These are phyloP conservation scores for Oenanthe sinensis DNA, from an alignment of 129 eudicot species.

Conservation along the genomic window DNA sequence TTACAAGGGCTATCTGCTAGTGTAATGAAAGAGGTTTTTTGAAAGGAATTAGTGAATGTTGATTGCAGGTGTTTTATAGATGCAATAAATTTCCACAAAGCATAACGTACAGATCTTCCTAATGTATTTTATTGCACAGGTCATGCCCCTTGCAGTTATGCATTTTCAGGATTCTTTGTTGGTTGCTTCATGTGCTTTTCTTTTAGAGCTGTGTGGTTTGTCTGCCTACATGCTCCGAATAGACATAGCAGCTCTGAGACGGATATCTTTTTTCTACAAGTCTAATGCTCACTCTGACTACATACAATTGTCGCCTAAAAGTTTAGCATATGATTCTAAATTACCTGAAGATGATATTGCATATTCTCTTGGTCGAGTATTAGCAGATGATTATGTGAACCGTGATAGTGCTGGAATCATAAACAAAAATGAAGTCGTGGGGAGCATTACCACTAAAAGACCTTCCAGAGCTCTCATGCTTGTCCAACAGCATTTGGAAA, in stretches of 20 bases:
- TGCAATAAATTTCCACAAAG: background rate
- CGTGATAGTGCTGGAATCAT: slow-evolving; percentile 29
- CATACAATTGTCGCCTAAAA: slow-evolving; percentile 35
- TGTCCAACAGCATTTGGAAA: slow-evolving; percentile 86
- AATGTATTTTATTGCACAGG: slow-evolving; percentile 26
- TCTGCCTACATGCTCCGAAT: slow-evolving; percentile 73
- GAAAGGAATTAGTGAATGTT: background rate
- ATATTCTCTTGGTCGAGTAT: slow-evolving; percentile 75
- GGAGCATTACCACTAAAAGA: slow-evolving; percentile 21
- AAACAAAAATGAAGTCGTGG: slow-evolving; percentile 29
- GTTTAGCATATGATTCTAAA: slow-evolving; percentile 33
- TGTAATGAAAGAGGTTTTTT: background rate
- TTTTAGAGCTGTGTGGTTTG: slow-evolving; percentile 84
- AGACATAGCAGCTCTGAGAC: slow-evolving; percentile 75
- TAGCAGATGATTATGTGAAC: slow-evolving; percentile 78
- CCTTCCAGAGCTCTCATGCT: slow-evolving; percentile 64
- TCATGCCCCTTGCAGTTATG: slow-evolving; percentile 77
- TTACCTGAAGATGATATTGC: slow-evolving; percentile 58
- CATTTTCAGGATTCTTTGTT: slow-evolving; percentile 73
- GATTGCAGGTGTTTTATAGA: background rate
- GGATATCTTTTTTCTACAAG: slow-evolving; percentile 65
- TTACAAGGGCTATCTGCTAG: no score
- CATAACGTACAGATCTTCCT: background rate
- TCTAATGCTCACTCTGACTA: slow-evolving; percentile 34
- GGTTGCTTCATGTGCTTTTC: slow-evolving; percentile 90